Evolutionary conservation across 2,329 filamentous ascomycete species (phyloP).

Genomic region (Fusarium nisikadoi): DNA sequence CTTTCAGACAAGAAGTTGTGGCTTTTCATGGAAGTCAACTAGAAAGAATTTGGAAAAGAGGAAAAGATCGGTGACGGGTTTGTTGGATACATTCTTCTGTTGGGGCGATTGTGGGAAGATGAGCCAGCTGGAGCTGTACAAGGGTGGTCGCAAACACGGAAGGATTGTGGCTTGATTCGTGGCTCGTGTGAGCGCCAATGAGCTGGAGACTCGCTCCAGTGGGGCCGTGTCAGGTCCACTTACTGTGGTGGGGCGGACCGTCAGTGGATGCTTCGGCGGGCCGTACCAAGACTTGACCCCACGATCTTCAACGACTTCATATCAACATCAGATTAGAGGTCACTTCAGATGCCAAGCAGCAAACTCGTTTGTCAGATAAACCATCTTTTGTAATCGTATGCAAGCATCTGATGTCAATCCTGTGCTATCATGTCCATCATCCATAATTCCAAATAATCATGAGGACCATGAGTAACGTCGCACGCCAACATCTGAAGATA

Average conservation of each 20-base stretch:
- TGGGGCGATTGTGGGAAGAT: conserved; percentile 18
- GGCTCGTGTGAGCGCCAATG: background rate
- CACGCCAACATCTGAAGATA: background rate
- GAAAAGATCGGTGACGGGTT: conserved; percentile 22
- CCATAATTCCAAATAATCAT: background rate
- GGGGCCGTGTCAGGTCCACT: background rate
- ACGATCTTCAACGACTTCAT: background rate
- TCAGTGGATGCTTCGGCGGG: background rate
- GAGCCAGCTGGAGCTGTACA: conserved; percentile 5
- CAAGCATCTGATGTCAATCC: rapidly evolving
- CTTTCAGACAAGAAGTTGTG: background rate
- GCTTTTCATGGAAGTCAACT: background rate
- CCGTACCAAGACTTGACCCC: background rate
- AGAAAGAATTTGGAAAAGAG: background rate
- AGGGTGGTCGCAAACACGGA: conserved; percentile 17
- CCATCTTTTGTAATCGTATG: rapidly evolving
- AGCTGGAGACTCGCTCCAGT: background rate
- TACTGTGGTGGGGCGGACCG: background rate
- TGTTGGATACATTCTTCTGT: conserved; percentile 31
- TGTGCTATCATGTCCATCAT: background rate
- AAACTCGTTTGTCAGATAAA: background rate
- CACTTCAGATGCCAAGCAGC: background rate
- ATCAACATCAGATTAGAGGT: background rate
- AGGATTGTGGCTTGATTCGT: conserved; percentile 22
- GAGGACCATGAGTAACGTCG: background rate